Conservation (phyloP, 2,329 filamentous ascomycete species). For the Paecilomyces fulvus region DNA sequence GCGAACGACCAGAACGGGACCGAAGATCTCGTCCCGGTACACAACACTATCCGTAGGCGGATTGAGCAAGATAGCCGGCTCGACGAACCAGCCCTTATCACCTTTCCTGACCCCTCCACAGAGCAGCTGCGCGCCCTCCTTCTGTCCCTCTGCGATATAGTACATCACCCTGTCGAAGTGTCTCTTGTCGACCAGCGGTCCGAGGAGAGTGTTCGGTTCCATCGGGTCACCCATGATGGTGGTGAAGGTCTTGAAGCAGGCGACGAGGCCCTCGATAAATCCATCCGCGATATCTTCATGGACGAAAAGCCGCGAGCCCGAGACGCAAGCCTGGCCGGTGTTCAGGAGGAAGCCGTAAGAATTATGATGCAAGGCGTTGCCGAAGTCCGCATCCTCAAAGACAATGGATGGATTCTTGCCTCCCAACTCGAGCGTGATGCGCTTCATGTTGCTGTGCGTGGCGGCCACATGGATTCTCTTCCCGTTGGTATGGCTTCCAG, state of each 20-base stretch:
- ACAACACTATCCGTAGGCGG: slow-evolving; percentile 3
- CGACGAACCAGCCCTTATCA: slow-evolving; percentile 9
- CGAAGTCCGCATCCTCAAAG: slow-evolving; percentile 37
- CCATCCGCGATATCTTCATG: slow-evolving; percentile 15
- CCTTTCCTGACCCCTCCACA: slow-evolving; percentile 5
- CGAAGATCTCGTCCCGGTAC: slow-evolving; percentile 19
- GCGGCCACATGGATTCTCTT: slow-evolving; percentile 35
- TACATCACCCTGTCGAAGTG: slow-evolving; percentile 20
- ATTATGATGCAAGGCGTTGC: slow-evolving; percentile 31
- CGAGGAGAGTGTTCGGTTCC: slow-evolving; percentile 4
- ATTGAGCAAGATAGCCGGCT: slow-evolving; percentile 19
- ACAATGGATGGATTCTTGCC: slow-evolving; percentile 38
- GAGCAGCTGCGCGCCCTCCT: slow-evolving; percentile 5
- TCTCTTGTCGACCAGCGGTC: slow-evolving; percentile 10
- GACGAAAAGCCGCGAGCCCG: slow-evolving; percentile 20
- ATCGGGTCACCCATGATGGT: slow-evolving; percentile 12
- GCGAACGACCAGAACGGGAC: slow-evolving; percentile 12
- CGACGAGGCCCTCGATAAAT: slow-evolving; percentile 11
- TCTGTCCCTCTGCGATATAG: slow-evolving; percentile 15
- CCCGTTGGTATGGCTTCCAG: slow-evolving; percentile 29
- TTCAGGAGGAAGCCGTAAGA: slow-evolving; percentile 27
- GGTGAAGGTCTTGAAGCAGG: slow-evolving; percentile 8
- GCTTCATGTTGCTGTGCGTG: slow-evolving; percentile 35
- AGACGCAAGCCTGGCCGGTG: slow-evolving; percentile 30
- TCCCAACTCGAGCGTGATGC: slow-evolving; percentile 36